Percentiles rank a stretch among this genome's conserved stretches.
phyloP scores from a whole-genome alignment of 805 yeast species.

The Metschnikowia reukaufii region DNA sequence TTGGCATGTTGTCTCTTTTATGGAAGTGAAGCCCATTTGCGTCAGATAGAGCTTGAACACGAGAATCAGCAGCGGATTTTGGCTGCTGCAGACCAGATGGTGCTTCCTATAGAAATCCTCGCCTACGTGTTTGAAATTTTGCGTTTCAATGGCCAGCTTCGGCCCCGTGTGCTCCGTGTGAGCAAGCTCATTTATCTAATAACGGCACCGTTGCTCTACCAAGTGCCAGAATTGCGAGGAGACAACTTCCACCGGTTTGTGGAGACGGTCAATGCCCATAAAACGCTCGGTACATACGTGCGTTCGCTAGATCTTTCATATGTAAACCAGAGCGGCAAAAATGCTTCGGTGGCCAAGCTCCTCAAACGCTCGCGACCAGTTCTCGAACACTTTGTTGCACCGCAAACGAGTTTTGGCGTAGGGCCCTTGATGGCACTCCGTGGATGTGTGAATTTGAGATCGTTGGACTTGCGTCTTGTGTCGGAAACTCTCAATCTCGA shows the following conservation, averaged over 20 bases:
- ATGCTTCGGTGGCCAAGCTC: conserved; percentile 81
- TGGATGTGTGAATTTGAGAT: conserved; percentile 61
- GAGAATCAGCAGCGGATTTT: conserved; percentile 10
- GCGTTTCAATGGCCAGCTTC: conserved; percentile 28
- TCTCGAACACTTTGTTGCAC: conserved; percentile 75
- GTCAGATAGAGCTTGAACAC: conserved; percentile 14
- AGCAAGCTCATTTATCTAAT: conserved; percentile 59
- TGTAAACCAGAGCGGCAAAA: conserved; percentile 88
- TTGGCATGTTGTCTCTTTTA: conserved; percentile 33
- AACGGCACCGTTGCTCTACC: conserved; percentile 65
- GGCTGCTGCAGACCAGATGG: conserved; percentile 21
- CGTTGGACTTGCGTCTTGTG: conserved; percentile 78
- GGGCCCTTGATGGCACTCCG: conserved; percentile 84
- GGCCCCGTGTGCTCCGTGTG: conserved; percentile 56
- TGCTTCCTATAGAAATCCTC: conserved; percentile 38
- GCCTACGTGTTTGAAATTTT: conserved; percentile 33
- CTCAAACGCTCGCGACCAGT: conserved; percentile 71
- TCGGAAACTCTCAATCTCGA: conserved; percentile 86
- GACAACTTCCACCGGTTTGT: conserved; percentile 73
- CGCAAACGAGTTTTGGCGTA: conserved; percentile 92
- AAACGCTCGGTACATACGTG: conserved; percentile 58
- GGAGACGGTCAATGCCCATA: conserved; percentile 56
- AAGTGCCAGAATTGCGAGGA: conserved; percentile 60
- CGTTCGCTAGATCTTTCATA: conserved; percentile 68
- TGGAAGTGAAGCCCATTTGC: conserved; percentile 25